Evolutionary conservation across 441 rosid genomes (phyloP), one percentile per base, ranked within the genome.

Genomic region (Bocquillonia castaneifolia): DNA sequence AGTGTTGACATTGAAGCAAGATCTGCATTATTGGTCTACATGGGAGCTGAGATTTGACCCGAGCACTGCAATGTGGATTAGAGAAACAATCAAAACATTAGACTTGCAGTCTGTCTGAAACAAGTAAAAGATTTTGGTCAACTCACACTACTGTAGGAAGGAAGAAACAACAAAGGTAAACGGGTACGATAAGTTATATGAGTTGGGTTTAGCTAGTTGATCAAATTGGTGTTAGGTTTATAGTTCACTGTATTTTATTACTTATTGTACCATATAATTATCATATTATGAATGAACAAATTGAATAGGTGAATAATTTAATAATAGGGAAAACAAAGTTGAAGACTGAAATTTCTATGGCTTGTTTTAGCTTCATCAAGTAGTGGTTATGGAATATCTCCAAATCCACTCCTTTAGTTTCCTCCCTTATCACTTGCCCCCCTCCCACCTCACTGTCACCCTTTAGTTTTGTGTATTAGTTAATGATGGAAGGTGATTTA

Each of bases 11-110:
- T 70, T 95, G 74, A 95, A 95, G 82, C 97, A 92, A 74, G 99
- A 95, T 81, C 80, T 95, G 66, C 98, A 92, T 79, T 92, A 95
- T 68, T 95, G 98, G 99, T 95, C 97, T 25, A 89, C 96, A 13
- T 92, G 98, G 98, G 96, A 90, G 79, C 77, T 90, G 74, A 85
- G 86, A 64, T 95, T 92, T 66, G 90, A 95, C 66, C 92, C 98
- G 2, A 83, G 80, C 55, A 77, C 86, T 26, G 89, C 93, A 66
- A 78, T 82, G 63, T 95, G 99, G 99, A 83, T 75, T 23, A 84
- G 93, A 71, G 26, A 73, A 32, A 78, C 74, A 14, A 83, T 95
- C 78, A 90, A 87, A 72, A 77, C 91, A 39, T 80, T 89, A 28
- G 76, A 84, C 63, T 66, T 39, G 51, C 26, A 20, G 42, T 20